Evolutionary conservation across 495 filamentous ascomycete genomes (phyloP).

Genomic region (Aspergillus olivimuriae): DNA sequence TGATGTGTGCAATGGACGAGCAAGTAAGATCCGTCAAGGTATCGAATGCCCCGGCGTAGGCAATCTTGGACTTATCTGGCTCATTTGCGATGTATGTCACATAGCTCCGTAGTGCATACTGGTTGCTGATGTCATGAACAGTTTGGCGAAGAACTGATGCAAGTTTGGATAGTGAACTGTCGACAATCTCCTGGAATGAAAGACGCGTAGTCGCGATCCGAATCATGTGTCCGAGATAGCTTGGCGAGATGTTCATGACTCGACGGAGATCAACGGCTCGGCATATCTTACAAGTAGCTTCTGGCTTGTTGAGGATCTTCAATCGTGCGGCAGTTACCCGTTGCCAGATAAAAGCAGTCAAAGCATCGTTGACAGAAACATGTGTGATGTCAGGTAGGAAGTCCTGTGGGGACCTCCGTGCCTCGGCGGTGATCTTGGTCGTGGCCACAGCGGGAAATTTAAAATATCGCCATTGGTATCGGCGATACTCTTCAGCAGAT

Average conservation of each 20-base stretch:
- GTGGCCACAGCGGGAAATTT: slow-evolving; percentile 15
- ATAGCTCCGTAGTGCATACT: slow-evolving; percentile 29
- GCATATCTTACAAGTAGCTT: slow-evolving; percentile 20
- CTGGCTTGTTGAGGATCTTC: background rate
- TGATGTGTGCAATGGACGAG: slow-evolving; percentile 20
- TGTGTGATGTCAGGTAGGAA: slow-evolving; percentile 3
- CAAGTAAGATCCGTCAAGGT: slow-evolving; percentile 25
- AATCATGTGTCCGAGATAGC: slow-evolving; percentile 36
- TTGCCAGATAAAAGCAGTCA: slow-evolving; percentile 46
- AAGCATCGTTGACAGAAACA: slow-evolving; percentile 45
- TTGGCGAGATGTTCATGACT: slow-evolving; percentile 22
- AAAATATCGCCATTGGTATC: slow-evolving; percentile 17
- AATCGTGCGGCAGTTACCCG: slow-evolving; percentile 19
- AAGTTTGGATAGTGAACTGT: slow-evolving; percentile 17
- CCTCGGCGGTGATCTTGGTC: slow-evolving; percentile 15
- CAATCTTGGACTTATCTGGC: slow-evolving; percentile 28
- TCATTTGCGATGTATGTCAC: slow-evolving; percentile 30
- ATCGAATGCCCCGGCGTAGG: slow-evolving; percentile 28
- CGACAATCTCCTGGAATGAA: slow-evolving; percentile 12
- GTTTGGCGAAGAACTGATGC: slow-evolving; percentile 21
- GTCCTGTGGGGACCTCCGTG: slow-evolving; percentile 4
- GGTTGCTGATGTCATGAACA: slow-evolving; percentile 22
- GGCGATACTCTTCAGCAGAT: background rate
- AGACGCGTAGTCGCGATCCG: slow-evolving; percentile 19
- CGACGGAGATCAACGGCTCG: slow-evolving; percentile 33